These are phyloP conservation scores for Microsporum canis DNA, from an alignment of 2,329 filamentous ascomycete genomes.

Conservation along the genomic window DNA sequence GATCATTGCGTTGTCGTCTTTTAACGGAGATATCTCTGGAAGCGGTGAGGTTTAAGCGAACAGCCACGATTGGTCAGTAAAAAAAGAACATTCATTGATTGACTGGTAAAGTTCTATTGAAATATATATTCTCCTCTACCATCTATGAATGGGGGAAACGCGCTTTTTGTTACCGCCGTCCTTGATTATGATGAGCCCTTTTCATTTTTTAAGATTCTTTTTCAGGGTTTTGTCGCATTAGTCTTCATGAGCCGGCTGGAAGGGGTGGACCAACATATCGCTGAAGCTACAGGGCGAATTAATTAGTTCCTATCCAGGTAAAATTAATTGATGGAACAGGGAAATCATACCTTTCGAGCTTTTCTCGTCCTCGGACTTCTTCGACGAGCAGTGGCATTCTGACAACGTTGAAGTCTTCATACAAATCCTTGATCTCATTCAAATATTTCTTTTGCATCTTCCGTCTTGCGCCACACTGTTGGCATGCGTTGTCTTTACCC, in stretches of 20 bases:
- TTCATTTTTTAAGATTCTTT: neutral
- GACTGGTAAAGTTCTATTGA: neutral
- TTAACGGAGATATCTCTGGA: neutral
- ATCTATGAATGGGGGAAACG: neutral
- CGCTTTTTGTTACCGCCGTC: neutral
- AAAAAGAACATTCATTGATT: neutral
- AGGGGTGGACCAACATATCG: slow-evolving; percentile 40
- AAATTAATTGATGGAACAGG: slow-evolving; percentile 3
- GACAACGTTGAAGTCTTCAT: slow-evolving; percentile 98
- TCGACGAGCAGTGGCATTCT: slow-evolving; percentile 95
- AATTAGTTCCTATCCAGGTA: neutral
- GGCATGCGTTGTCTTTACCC: slow-evolving; percentile 69
- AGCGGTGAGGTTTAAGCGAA: neutral
- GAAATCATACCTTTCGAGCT: slow-evolving; percentile 62
- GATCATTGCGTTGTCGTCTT: neutral
- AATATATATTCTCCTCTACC: neutral
- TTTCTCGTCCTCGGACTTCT: slow-evolving; percentile 91
- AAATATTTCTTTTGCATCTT: slow-evolving; percentile 99
- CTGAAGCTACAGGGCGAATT: slow-evolving; percentile 31
- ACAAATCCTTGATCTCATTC: slow-evolving; percentile 95
- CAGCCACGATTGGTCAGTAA: neutral
- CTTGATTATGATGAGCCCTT: neutral
- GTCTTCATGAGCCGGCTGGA: slow-evolving; percentile 33
- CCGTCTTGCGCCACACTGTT: slow-evolving; percentile 85
- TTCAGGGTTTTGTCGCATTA: neutral